Conservation (phyloP, 176 grass and related monocot genomes). For the Echinochloa phyllopogon region DNA sequence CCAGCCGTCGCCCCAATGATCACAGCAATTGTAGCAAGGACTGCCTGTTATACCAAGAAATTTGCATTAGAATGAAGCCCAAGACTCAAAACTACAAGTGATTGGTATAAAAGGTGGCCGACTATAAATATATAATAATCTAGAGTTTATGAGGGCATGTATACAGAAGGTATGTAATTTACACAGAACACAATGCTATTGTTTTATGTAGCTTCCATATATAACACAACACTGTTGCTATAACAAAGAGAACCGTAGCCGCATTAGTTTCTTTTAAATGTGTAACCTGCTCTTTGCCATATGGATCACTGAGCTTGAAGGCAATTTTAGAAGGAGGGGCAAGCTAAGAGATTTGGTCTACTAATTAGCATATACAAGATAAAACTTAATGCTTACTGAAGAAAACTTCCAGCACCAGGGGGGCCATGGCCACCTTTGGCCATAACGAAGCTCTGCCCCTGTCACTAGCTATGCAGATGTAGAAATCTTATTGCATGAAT, state of each 20-base stretch:
- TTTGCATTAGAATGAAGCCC: slow-evolving; percentile 26
- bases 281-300: too few relatives aligned
- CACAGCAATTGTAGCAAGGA: slow-evolving; percentile 63
- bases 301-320: too few relatives aligned
- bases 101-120: not conserved
- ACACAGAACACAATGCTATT: slow-evolving; percentile 13
- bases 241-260: slow-evolving; percentile 18
- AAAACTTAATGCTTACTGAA: too few relatives aligned
- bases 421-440: too few relatives aligned
- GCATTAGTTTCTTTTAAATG: not conserved
- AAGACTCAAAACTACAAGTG: not conserved
- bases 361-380: too few relatives aligned
- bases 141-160: not conserved
- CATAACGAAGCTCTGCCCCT: too few relatives aligned
- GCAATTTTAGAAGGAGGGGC: too few relatives aligned
- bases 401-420: too few relatives aligned
- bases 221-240: not conserved
- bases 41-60: slow-evolving; percentile 59
- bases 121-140: not conserved
- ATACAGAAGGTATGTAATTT: not conserved
- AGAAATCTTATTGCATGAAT: not conserved
- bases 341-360: too few relatives aligned
- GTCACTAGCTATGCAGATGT: not conserved
- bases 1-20: slow-evolving; percentile 63
- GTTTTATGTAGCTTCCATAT: too few relatives aligned